Percentiles rank a stretch among this genome's conserved stretches.
Evolutionary conservation across 495 filamentous ascomycete genomes (phyloP).

Genomic region (Podospora conica): DNA sequence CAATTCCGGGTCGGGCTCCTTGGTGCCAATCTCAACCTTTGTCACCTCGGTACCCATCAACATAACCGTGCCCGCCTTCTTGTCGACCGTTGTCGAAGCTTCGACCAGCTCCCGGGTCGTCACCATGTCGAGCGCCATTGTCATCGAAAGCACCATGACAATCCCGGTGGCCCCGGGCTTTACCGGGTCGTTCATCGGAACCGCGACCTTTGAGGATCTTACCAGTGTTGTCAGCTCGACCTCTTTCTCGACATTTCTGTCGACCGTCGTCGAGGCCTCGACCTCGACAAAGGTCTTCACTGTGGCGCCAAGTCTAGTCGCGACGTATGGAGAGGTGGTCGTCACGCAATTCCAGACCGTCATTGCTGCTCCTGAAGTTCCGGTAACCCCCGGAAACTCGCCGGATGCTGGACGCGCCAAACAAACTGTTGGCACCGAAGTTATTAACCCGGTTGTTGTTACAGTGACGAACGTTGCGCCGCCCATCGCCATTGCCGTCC

Average conservation of each 20-base stretch:
- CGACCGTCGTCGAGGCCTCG: background rate
- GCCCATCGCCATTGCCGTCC: conserved; percentile 15
- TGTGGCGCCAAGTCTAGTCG: background rate
- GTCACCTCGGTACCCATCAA: background rate
- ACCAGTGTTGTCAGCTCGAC: background rate
- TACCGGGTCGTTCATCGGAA: background rate
- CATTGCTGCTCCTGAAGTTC: background rate
- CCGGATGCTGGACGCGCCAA: background rate
- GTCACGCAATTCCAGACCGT: conserved; percentile 26
- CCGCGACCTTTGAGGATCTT: background rate
- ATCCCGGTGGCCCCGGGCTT: background rate
- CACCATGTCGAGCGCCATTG: background rate
- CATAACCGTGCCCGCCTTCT: background rate
- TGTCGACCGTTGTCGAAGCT: background rate
- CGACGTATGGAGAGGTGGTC: background rate
- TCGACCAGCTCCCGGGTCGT: background rate
- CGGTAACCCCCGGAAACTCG: background rate
- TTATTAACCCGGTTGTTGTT: conserved; percentile 12
- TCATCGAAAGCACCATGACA: background rate
- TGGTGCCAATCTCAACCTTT: background rate
- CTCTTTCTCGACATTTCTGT: background rate
- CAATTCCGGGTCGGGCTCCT: background rate
- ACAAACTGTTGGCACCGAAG: conserved; percentile 8
- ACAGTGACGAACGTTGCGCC: conserved; percentile 14
- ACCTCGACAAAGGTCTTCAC: background rate